Conservation (phyloP, 192 early-diverging fungal genomes). For the Mortierella claussenii region DNA sequence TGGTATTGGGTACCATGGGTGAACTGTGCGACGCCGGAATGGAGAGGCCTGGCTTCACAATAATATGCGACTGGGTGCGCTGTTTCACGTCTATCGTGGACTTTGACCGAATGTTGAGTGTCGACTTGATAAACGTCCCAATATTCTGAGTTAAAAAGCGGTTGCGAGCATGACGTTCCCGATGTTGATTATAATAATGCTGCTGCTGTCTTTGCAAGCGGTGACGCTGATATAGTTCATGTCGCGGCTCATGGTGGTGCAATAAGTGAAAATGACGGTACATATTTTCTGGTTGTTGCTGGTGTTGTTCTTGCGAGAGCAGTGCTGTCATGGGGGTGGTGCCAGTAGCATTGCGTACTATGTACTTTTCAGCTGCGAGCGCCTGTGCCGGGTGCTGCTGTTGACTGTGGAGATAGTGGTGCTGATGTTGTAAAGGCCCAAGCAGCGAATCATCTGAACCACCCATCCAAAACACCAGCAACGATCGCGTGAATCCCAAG, state of each 20-base stretch:
- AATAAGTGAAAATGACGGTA: slow-evolving; percentile 31
- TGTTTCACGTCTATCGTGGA: no score
- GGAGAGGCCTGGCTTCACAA: no score
- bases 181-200: neutral
- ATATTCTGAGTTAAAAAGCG: neutral
- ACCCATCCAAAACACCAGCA: slow-evolving; percentile 50
- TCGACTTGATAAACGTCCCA: neutral
- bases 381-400: no score
- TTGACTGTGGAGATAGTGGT: neutral
- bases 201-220: neutral
- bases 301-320: no score
- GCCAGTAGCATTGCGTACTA: no score
- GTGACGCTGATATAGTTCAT: neutral
- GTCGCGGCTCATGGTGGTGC: slow-evolving; percentile 9
- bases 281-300: slow-evolving; percentile 21
- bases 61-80: no score
- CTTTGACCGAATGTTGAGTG: no score
- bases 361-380: no score
- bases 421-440: slow-evolving; percentile 1
- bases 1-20: neutral
- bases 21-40: no score
- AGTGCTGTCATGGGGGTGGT: neutral
- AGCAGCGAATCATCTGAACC: slow-evolving; percentile 33
- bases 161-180: neutral
- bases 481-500: slow-evolving; percentile 25